Base-by-base conservation (phyloP, 164 flowering plant species). In the Sedum album region DNA sequence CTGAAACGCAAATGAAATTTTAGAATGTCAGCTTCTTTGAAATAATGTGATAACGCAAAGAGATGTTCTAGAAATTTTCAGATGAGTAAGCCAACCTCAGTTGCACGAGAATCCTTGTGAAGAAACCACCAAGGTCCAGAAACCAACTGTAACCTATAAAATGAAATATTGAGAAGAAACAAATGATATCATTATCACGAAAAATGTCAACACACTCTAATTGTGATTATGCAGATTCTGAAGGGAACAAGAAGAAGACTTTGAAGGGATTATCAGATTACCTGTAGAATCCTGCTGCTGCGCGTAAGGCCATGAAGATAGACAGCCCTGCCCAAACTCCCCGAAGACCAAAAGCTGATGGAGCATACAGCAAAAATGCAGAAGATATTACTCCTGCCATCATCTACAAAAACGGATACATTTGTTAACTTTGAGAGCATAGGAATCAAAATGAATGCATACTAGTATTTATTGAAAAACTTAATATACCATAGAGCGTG, bases 311-410 rank as follows among this genome's bases (percentile, higher is more conserved):
- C 97, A 95, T 95, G 75, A 90, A 86, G 60, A 90, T 82, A 67
- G 88, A 65, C 86, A 95, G 76, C 66, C 99, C 99, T 15, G 68
- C 70, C 97, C 99, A 95, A 71, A 95, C 93, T 64, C 97, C 99
- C 25, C 73, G 77, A 76, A 95, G 88, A 66, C 97, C 99, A 71
- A 79, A 72, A 15, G 57, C 69, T 41, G 79, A 42, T 39, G 97
- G 85, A 62, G 83, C 96, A 76, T 75, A 88, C 6, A 92, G 75
- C 83, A 94, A 75, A 81, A 82, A 79, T 35, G 83, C 81, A 44
- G 94, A 90, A 57, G 96, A 87, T 66, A 90, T 77, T 67, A 81
- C 85, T 28, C 90, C 95, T 30, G 84, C 87, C 69, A 84, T 57
- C 90, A 90, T 90, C 99, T 85, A 49, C 17, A 26, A 51, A 66